Base-by-base conservation (phyloP, 768 basidiomycete genomes). In the Rhodotorula babjevae region DNA sequence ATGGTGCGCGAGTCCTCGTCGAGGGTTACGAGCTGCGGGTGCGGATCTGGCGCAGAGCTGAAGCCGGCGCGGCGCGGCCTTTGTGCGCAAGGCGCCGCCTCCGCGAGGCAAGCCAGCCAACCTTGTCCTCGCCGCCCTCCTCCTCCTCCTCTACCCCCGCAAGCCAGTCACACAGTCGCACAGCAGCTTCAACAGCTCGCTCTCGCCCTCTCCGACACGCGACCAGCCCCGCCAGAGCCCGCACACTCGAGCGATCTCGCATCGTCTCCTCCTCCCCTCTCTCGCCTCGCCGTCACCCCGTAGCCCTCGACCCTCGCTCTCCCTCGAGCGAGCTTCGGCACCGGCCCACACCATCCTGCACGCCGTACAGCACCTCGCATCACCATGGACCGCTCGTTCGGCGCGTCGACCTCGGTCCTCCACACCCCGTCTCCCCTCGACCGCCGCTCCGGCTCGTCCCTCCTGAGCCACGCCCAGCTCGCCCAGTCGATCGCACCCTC, bases 361-460 rank as follows among this genome's bases (percentile, higher is more conserved):
- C 18, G 21, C 18, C 47, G 23, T 9, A 11, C 21, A 9, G 46
- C 57, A 36, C 49, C 49, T 10, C 25, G 11, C 50, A 40, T 29
- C 44, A 66, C 31, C 5, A 73, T 73, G 72, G 60, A 65, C 60
- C 27, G 63, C n/a, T 69, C 67, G 4, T 66, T 50, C 44, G 49
- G 63, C 21, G 62, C 72, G 12, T 46, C 60, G 8, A 61, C 60
- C 27, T 68, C 67, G n/a, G 44, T 73, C 47, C 72, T 73, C 59
- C 44, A 53, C 49, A 73, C 72, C 0, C 72, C 72, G 31, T 61
- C 72, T 5, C 67, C 67, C n/a, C 55, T 65, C 47, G 67, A 73
- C 19, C 50, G 67, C 40, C 46, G 64, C 23, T 6, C 67, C n/a
- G 31, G 33, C 33, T 58, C 61, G 16, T 44, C 61, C 18, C 52